Conservation (phyloP, 1,284 basidiomycete genomes). For the Puccinia hordei region DNA sequence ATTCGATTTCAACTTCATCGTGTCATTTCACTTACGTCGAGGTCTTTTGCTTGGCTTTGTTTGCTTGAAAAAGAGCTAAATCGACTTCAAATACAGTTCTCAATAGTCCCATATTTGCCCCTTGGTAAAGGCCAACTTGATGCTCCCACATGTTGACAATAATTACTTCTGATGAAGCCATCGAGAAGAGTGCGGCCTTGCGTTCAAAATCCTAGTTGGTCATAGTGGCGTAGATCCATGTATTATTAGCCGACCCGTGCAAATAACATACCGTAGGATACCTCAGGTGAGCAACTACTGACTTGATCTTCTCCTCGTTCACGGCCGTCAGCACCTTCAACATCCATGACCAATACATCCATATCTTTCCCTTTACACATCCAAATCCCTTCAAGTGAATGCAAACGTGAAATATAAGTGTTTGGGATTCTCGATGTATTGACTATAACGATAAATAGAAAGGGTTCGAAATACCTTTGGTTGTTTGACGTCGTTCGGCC, state of each 20-base stretch:
- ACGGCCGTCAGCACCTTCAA: conserved; percentile 96
- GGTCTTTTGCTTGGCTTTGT: conserved; percentile 56
- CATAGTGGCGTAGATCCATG: background rate
- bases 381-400: conserved; percentile 79
- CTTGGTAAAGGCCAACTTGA: conserved; percentile 96
- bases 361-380: conserved; percentile 88
- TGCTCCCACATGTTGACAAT: conserved; percentile 98
- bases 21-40: conserved; percentile 21
- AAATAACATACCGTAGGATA: background rate
- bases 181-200: conserved; percentile 94
- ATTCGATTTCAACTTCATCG: conserved; percentile 26
- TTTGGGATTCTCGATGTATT: background rate
- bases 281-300: conserved; percentile 18
- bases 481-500: conserved; percentile 87
- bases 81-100: conserved; percentile 99
- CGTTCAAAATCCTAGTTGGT: conserved; percentile 84
- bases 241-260: background rate
- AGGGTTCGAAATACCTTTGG: conserved; percentile 71
- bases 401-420: background rate
- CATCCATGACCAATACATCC: conserved; percentile 97
- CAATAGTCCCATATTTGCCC: conserved; percentile 97
- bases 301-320: conserved; percentile 97
- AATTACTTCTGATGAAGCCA: conserved; percentile 92
- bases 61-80: conserved; percentile 75
- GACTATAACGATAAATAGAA: conserved; percentile 22